Evolutionary conservation across 2,329 filamentous ascomycete species (phyloP), one percentile per base, ranked within the genome.

Genomic region (Ophidiomyces ophidiicola): DNA sequence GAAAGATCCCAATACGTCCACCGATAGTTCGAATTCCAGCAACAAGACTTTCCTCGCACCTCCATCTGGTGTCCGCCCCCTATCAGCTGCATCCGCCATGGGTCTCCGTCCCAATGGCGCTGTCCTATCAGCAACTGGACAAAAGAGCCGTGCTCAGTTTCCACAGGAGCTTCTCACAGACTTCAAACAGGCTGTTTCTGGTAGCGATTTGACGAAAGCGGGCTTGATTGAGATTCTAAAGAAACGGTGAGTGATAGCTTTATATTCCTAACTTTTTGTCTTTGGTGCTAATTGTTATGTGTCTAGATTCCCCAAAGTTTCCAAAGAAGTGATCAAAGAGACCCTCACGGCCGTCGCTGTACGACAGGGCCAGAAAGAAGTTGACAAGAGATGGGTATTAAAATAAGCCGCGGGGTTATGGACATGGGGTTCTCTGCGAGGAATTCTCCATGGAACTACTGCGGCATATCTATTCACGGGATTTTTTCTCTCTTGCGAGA

Each of bases 161-260:
- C 70, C 75, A 3, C 59, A 64, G 1, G 74, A 81, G 6, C 64
- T 77, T 29, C 56, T 85, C 21, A 64, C 67, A 1, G 72, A 78
- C 7, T 84, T 92, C 59, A 86, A 79, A 56, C 63, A 69, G 20
- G 74, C 74, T 1, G 69, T 92, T n/a, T 61, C 77, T 35, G 80
- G 77, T 12, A 80, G 74, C 46, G 72, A 81, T 59, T 64, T 85
- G 34, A 82, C 75, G 26, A 90, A 90, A 60, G 60, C 77, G 1
- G 83, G 81, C 5, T 62, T 90, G 49, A 68, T 84, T 6, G 83
- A 88, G 57, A 69, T 80, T 4, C 59, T 92, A 44, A 83, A 85
- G 58, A 78, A 80, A 53, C 70, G 75, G 64, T 74, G 58, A 44
- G 64, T 51, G n/a, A 14, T 6, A 5, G 4, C 18, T 19, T 21